Percentiles rank a stretch among this genome's conserved stretches.
Evolutionary conservation across 345 rosid genomes (phyloP).

Genomic region (Gossypium sturtianum): DNA sequence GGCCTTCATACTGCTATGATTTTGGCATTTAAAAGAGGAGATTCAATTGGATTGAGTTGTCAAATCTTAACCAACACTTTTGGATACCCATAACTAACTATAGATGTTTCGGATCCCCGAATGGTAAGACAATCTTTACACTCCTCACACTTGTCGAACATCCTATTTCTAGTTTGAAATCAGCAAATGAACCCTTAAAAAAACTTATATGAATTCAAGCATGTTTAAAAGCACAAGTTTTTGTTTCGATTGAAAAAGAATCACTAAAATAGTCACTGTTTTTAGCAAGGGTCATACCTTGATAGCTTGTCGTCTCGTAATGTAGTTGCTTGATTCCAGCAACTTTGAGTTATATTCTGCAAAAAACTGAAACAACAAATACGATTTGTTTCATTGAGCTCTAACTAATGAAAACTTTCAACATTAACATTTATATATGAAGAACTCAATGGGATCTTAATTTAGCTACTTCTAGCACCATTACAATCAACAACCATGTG

Average conservation of each 20-base stretch:
- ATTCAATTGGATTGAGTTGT: not conserved
- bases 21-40: not conserved
- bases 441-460: not conserved
- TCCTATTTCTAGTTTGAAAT: not conserved
- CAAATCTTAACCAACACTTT: not conserved
- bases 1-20: not conserved
- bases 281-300: slow-evolving; percentile 43
- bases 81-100: not conserved
- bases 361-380: slow-evolving; percentile 60
- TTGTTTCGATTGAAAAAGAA: not conserved
- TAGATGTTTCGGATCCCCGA: not conserved
- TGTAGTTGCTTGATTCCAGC: slow-evolving; percentile 86
- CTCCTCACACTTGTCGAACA: not conserved
- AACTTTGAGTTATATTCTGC: slow-evolving; percentile 79
- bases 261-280: not conserved
- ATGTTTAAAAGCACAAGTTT: not conserved
- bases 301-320: slow-evolving; percentile 92
- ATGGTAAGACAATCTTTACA: not conserved
- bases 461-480: not conserved
- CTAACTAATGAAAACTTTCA: slow-evolving; percentile 10
- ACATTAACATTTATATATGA: not conserved
- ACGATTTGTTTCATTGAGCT: slow-evolving; percentile 10
- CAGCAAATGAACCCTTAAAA: not conserved
- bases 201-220: not conserved
- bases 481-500: not conserved